Percentiles rank a stretch among this genome's conserved stretches.
These are phyloP conservation scores for Schizophyllum commune DNA, from an alignment of 1,284 basidiomycete species.

Conservation along the genomic window DNA sequence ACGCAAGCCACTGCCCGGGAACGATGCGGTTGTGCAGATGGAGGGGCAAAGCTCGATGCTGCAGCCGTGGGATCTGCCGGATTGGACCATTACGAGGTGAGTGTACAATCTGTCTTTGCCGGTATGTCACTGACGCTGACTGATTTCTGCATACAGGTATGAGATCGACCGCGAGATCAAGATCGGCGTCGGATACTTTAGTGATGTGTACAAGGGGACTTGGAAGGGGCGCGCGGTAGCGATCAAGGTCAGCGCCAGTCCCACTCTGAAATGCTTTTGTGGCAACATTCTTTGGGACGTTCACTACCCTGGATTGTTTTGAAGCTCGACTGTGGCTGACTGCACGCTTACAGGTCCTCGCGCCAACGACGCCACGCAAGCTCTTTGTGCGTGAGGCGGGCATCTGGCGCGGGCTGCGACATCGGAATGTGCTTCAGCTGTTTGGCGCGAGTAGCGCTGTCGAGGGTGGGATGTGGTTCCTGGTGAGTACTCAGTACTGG, in stretches of 20 bases:
- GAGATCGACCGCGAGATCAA: conserved; percentile 57
- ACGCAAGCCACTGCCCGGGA: no score
- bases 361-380: conserved; percentile 36
- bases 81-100: conserved; percentile 66
- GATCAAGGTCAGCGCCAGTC: conserved; percentile 33
- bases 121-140: conserved; percentile 1
- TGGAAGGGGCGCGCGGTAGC: conserved; percentile 58
- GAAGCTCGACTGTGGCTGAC: background rate
- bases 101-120: conserved; percentile 9
- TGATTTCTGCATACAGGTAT: conserved; percentile 22
- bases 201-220: conserved; percentile 58
- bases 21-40: no score
- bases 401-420: conserved; percentile 44
- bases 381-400: conserved; percentile 44
- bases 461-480: conserved; percentile 58
- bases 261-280: no score
- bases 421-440: conserved; percentile 46
- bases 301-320: background rate
- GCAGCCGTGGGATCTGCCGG: conserved; percentile 35
- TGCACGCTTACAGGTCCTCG: conserved; percentile 22
- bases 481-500: conserved; percentile 21
- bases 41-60: background rate
- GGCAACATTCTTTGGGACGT: background rate
- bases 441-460: conserved; percentile 53
- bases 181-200: conserved; percentile 63